Evolutionary conservation across 2,329 filamentous ascomycete genomes (phyloP).

Genomic region (Talaromyces sp.): DNA sequence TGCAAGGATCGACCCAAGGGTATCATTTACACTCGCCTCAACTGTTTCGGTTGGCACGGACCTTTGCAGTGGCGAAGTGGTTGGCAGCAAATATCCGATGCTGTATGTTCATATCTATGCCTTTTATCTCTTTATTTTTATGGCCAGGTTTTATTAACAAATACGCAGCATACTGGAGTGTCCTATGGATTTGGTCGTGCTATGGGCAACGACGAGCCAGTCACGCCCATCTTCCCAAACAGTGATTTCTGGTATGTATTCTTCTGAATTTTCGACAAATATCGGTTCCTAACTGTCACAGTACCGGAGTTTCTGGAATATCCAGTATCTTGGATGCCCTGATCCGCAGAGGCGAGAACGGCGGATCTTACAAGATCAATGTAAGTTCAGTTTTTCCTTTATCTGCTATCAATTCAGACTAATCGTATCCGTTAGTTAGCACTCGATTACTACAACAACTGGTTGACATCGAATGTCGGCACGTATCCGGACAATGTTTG

Average conservation of each 20-base stretch:
- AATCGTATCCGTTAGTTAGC: conserved; percentile 13
- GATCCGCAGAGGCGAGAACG: conserved; percentile 32
- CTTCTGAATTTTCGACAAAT: background rate
- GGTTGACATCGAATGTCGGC: conserved; percentile 36
- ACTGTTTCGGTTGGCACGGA: conserved; percentile 3
- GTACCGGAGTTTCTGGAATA: conserved; percentile 33
- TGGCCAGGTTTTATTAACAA: background rate
- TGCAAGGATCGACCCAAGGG: conserved; percentile 1
- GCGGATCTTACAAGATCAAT: conserved; percentile 39
- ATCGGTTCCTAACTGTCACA: background rate
- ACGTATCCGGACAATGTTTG: conserved; percentile 42
- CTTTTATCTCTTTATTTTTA: background rate
- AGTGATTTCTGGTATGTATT: conserved; percentile 33
- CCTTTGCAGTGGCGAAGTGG: background rate
- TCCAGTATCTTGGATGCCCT: conserved; percentile 40
- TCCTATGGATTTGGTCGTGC: conserved; percentile 44
- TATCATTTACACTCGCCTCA: conserved; percentile 1
- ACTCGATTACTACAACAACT: conserved; percentile 39
- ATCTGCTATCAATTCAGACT: background rate
- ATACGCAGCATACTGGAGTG: conserved; percentile 28
- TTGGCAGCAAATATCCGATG: conserved; percentile 7
- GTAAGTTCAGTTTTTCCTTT: conserved; percentile 14
- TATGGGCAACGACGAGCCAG: conserved; percentile 42
- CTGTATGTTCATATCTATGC: background rate
- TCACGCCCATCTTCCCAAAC: conserved; percentile 43